Evolutionary conservation across 371 early-diverging fungal genomes (phyloP).

Genomic region (Saksenaea vasiformis): DNA sequence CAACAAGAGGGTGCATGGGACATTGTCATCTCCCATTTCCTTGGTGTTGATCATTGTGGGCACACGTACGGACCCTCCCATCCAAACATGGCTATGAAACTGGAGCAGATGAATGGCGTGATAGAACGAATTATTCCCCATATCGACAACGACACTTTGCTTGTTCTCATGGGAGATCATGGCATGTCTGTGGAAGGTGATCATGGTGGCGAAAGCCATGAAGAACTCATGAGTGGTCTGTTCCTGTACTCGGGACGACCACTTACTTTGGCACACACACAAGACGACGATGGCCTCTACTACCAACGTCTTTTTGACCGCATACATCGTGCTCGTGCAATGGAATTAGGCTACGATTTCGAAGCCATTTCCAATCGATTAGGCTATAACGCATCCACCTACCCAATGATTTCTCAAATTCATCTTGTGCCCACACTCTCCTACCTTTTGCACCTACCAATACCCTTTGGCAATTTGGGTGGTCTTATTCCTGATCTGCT

Average conservation of each 20-base stretch:
- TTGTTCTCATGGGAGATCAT: slow-evolving; percentile 98
- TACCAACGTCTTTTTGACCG: slow-evolving; percentile 17
- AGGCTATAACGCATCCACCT: slow-evolving; percentile 24
- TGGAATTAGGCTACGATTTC: slow-evolving; percentile 26
- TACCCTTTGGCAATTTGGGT: slow-evolving; percentile 87
- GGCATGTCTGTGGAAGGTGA: slow-evolving; percentile 99
- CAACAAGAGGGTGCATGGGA: slow-evolving; percentile 60
- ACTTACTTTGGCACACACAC: slow-evolving; percentile 17
- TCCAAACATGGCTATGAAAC: slow-evolving; percentile 81
- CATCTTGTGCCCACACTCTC: slow-evolving; percentile 83
- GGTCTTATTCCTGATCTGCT: slow-evolving; percentile 76
- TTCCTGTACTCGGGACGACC: slow-evolving; percentile 72
- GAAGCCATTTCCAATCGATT: slow-evolving; percentile 18
- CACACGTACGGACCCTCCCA: slow-evolving; percentile 92
- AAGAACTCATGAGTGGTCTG: slow-evolving; percentile 86
- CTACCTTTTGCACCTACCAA: slow-evolving; percentile 71
- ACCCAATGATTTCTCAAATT: slow-evolving; percentile 73
- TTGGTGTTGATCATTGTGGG: slow-evolving; percentile 98
- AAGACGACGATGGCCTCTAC: slow-evolving; percentile 7
- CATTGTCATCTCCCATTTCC: slow-evolving; percentile 84
- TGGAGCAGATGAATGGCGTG: slow-evolving; percentile 82
- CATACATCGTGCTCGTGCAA: slow-evolving; percentile 25
- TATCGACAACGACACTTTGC: slow-evolving; percentile 85
- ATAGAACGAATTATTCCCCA: slow-evolving; percentile 65
- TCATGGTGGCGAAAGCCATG: slow-evolving; percentile 95